Percentiles rank a stretch among this genome's conserved stretches.
phyloP scores from a whole-genome alignment of 129 eudicot genomes.

The Dittrichia graveolens region DNA sequence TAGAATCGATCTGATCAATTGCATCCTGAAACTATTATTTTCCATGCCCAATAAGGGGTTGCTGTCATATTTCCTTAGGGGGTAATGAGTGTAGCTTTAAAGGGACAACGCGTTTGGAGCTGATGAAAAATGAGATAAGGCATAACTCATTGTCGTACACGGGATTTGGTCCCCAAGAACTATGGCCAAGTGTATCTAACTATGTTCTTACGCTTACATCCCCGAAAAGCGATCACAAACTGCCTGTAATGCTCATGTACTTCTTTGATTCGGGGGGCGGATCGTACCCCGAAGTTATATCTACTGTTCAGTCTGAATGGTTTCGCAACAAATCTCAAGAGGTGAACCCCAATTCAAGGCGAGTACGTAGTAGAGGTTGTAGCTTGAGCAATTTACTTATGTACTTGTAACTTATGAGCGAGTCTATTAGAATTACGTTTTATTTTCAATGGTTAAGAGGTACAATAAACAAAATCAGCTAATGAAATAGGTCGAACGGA shows the following conservation, averaged over 20 bases:
- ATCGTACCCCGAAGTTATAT: slow-evolving; percentile 87
- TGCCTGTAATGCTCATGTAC: slow-evolving; percentile 60
- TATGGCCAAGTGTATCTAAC: slow-evolving; percentile 95
- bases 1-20: no score
- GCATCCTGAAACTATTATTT: no score
- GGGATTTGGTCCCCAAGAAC: slow-evolving; percentile 57
- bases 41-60: no score
- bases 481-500: background rate
- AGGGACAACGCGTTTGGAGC: slow-evolving; percentile 82
- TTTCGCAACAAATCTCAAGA: slow-evolving; percentile 58
- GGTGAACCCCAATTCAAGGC: slow-evolving; percentile 84
- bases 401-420: background rate
- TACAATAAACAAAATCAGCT: background rate
- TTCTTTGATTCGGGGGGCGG: slow-evolving; percentile 98
- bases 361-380: background rate
- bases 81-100: slow-evolving; percentile 64
- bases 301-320: slow-evolving; percentile 80
- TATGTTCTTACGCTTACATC: slow-evolving; percentile 68
- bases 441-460: background rate
- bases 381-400: background rate
- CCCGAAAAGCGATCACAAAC: slow-evolving; percentile 35
- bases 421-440: background rate
- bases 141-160: slow-evolving; percentile 54
- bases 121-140: slow-evolving; percentile 62
- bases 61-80: slow-evolving; percentile 30